Evolutionary conservation across 352 stramenopile genomes (phyloP).

Genomic region (Elongisporangium undulatum): DNA sequence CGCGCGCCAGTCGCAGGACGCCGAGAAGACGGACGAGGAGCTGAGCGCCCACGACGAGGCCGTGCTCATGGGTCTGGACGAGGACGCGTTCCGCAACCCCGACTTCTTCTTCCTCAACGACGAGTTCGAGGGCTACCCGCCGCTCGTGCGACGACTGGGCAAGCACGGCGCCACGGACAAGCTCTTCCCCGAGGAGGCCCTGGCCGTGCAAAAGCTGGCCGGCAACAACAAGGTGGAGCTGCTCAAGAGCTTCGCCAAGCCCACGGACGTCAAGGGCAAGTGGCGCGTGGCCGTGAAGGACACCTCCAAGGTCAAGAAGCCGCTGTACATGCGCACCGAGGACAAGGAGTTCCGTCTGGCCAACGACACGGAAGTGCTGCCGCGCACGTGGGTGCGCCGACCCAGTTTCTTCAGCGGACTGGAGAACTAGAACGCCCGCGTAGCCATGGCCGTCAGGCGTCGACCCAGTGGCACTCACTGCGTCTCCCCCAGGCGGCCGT

Average conservation of each 20-base stretch:
- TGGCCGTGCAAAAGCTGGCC: conserved; percentile 68
- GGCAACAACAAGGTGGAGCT: conserved; percentile 64
- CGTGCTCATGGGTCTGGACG: conserved; percentile 50
- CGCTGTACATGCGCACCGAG: conserved; percentile 61
- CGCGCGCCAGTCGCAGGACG: conserved; percentile 34
- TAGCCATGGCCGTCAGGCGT: no score
- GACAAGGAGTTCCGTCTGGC: conserved; percentile 57
- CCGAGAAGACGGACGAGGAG: conserved; percentile 47
- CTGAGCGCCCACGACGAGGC: conserved; percentile 54
- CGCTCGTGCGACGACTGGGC: conserved; percentile 69
- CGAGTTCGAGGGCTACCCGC: conserved; percentile 76
- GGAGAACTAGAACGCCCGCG: conserved; percentile 26
- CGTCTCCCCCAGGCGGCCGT: conserved; percentile 9
- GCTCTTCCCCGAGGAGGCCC: conserved; percentile 71
- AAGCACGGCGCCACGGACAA: conserved; percentile 83
- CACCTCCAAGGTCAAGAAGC: conserved; percentile 77
- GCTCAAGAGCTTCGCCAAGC: conserved; percentile 79
- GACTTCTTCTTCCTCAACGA: conserved; percentile 87
- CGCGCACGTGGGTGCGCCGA: conserved; percentile 78
- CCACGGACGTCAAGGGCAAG: conserved; percentile 45
- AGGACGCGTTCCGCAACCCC: conserved; percentile 73
- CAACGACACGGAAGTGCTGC: conserved; percentile 70
- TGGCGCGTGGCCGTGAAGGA: conserved; percentile 82
- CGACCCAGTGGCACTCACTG: no score
- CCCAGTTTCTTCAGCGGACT: conserved; percentile 69